Percentiles rank a stretch among this genome's conserved stretches.
phyloP scores from a whole-genome alignment of 352 stramenopile genomes.

The Hyaloperonospora brassicae region DNA sequence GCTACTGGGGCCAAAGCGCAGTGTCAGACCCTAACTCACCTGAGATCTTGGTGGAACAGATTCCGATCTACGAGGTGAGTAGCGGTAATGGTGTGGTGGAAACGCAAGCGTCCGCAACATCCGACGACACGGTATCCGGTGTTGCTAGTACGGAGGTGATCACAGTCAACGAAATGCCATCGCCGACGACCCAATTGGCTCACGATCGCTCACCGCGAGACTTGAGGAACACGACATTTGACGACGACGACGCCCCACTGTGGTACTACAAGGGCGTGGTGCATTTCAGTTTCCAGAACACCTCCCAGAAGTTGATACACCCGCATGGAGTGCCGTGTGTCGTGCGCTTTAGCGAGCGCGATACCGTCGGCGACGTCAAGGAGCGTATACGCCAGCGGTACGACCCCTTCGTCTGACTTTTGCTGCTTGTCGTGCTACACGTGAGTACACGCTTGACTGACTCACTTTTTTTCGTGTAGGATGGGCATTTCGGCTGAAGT shows the following conservation, averaged over 20 bases:
- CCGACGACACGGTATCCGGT: neutral
- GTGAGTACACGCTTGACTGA: constrained; percentile 7
- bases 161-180: neutral
- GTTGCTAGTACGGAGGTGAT: neutral
- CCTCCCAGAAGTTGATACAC: constrained; percentile 57
- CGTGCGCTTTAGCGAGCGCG: constrained; percentile 52
- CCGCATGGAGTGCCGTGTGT: constrained; percentile 62
- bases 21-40: constrained; percentile 31
- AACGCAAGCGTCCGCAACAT: neutral
- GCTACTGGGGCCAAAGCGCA: constrained; percentile 33
- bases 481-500: constrained; percentile 58
- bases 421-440: constrained; percentile 5
- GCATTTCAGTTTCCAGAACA: constrained; percentile 67
- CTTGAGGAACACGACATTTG: neutral
- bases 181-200: neutral
- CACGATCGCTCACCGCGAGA: neutral
- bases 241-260: constrained; percentile 16
- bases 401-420: constrained; percentile 2
- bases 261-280: constrained; percentile 53
- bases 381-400: constrained; percentile 61
- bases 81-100: constrained; percentile 6
- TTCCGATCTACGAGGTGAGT: constrained; percentile 25
- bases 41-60: constrained; percentile 53
- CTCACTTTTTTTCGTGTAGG: constrained; percentile 24
- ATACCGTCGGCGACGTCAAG: constrained; percentile 63